Evolutionary conservation across 2,329 filamentous ascomycete genomes (phyloP), one percentile per base, ranked within the genome.

Genomic region (Diaporthe citri): DNA sequence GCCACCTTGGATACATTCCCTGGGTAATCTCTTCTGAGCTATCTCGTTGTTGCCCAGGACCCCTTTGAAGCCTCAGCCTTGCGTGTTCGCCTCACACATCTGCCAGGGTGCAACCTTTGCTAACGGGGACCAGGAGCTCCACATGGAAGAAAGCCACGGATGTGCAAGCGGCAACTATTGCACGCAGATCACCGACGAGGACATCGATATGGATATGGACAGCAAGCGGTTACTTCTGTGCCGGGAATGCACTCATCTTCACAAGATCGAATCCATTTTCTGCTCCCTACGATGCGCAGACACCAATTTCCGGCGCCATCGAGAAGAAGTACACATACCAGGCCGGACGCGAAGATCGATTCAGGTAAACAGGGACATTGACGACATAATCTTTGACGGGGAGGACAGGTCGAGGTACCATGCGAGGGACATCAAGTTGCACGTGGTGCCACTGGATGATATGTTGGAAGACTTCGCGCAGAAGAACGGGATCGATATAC

Each of bases 221-320:
- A 74, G 70, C 52, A 70, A 73, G 20, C 69, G 72, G 12, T 72
- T 72, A 31, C 78, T 72, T 62, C 80, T 84, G 76, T 84, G 83
- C 79, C 79, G 75, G 31, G 82, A 84, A 71, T 84, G 83, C 77
- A 78, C 82, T 10, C 71, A 76, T 28, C 71, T 78, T 22, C 79
- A 81, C 41, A 80, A 80, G 72, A 76, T 78, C 13, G 74, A 78
- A 8, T 79, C 80, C 4, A 66, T 80, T 13, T 84, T 81, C 79
- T 84, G 83, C 78, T 80, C 77, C 43, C 71, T 77, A 9, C 76
- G 76, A n/a, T 84, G 83, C 69, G 81, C 82, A 22, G 78, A 76
- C 46, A 74, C 77, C 31, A 80, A 83, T 59, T 83, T 83, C 66
- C 78, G 80, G 66, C 75, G 76, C 1, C 83, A 84, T 73, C 81